phyloP scores from a whole-genome alignment of 257 asterid genomes.

The Salvia miltiorrhiza region DNA sequence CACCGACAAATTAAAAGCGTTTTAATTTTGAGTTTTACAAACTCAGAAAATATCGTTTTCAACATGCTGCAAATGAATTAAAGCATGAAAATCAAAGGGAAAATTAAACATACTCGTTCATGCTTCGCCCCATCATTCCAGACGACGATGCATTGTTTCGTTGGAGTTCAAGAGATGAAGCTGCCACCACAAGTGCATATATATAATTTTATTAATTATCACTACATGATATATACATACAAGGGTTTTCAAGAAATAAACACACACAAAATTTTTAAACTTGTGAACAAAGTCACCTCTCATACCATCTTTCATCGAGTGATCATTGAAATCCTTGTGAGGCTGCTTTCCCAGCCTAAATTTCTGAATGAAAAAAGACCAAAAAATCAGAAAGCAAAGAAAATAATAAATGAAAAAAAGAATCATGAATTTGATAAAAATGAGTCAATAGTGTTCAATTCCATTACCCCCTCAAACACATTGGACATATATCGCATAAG shows the following conservation, averaged over 20 bases:
- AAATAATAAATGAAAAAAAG: too few species aligned
- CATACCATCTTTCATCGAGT: conserved; percentile 80
- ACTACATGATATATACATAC: background rate
- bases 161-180: conserved; percentile 80
- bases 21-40: background rate
- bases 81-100: too few species aligned
- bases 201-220: background rate
- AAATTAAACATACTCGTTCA: conserved; percentile 85
- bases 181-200: conserved; percentile 45
- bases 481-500: too few species aligned
- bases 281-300: background rate
- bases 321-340: conserved; percentile 95
- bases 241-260: background rate
- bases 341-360: conserved; percentile 98
- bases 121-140: conserved; percentile 84
- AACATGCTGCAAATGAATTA: too few species aligned
- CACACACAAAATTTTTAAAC: background rate
- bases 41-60: background rate
- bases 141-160: conserved; percentile 75
- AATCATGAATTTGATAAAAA: too few species aligned
- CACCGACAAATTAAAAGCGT: background rate
- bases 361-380: conserved; percentile 45
- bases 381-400: background rate
- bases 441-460: too few species aligned
- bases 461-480: too few species aligned